These are phyloP conservation scores for Epichloe glyceriae DNA, from an alignment of 2,329 filamentous ascomycete species.

Conservation along the genomic window DNA sequence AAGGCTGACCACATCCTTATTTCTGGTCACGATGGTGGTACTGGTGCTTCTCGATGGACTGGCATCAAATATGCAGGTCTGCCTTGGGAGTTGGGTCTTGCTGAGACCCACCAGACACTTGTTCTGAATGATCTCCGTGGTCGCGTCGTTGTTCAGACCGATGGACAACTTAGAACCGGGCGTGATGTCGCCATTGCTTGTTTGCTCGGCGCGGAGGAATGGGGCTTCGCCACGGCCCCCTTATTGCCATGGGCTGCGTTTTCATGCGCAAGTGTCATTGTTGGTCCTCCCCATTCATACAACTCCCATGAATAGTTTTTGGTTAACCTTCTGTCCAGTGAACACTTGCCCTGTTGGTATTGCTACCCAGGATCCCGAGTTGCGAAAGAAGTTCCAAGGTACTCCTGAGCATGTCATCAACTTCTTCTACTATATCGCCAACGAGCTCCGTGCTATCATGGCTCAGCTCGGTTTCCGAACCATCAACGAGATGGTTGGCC, in stretches of 20 bases:
- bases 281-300: neutral
- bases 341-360: conserved; percentile 89
- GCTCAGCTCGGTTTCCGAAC: conserved; percentile 87
- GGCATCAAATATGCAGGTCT: conserved; percentile 98
- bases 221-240: conserved; percentile 90
- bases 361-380: conserved; percentile 86
- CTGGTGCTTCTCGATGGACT: conserved; percentile 92
- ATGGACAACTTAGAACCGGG: conserved; percentile 85
- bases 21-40: conserved; percentile 92
- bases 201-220: conserved; percentile 93
- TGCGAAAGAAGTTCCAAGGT: conserved; percentile 85
- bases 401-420: conserved; percentile 96
- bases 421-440: conserved; percentile 96
- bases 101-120: conserved; percentile 91
- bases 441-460: conserved; percentile 95
- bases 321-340: conserved; percentile 5
- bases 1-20: conserved; percentile 96
- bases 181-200: conserved; percentile 91
- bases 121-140: conserved; percentile 93
- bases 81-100: conserved; percentile 91
- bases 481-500: conserved; percentile 96
- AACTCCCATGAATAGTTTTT: too few relatives aligned
- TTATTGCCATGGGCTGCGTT: conserved; percentile 95
- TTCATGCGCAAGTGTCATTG: conserved; percentile 73
- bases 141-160: conserved; percentile 90